Base-by-base conservation (phyloP, 2,329 filamentous ascomycete genomes). In the Aspergillus puulaauensis region DNA sequence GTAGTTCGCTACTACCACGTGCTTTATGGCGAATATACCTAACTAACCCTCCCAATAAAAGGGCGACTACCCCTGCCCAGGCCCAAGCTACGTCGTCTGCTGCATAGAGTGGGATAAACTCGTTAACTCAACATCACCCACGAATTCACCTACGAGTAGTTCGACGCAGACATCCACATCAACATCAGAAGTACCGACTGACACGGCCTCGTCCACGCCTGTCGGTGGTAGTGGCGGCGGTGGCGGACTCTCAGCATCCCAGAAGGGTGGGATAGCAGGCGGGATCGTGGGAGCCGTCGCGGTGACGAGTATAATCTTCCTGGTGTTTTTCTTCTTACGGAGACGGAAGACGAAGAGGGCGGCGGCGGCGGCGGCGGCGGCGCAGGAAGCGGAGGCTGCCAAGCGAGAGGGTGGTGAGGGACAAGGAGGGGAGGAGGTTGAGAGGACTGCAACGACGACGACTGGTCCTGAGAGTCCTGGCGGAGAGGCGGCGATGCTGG, bases 221-320 rank as follows among this genome's bases (percentile, higher is more conserved):
- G 15, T 7, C 7, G 31, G 9, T 14, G 21, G 6, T 19, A 17
- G 19, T 41, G 35, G 48, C 17, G 39, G 48, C 19, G 39, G n/a
- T n/a, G 21, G 49, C 21, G 52, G 52, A 9, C 49, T 59, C 17
- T 39, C 53, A 1, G 27, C 33, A 8, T 44, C 53, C 8, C 57
- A 59, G 52, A 58, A 58, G 12, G 59, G 59, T 0, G 59, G 59
- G 6, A 61, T 61, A 39, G 56, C 57, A 8, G 59, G 59, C 4
- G 59, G 59, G 15, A 43, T 61, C 11, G 52, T 61, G 3, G 59
- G 56, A 5, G 56, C 47, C 1, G 59, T 46, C 9, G 52, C 33
- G 37, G 46, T 61, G 14, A 54, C 44, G 19, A 48, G 52, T 24
- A 19, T 55, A n/a, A 44, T 44, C 1, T 40, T 56, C 19, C 14